phyloP scores from a whole-genome alignment of 306 rosid species.

The Mucuna pruriens region DNA sequence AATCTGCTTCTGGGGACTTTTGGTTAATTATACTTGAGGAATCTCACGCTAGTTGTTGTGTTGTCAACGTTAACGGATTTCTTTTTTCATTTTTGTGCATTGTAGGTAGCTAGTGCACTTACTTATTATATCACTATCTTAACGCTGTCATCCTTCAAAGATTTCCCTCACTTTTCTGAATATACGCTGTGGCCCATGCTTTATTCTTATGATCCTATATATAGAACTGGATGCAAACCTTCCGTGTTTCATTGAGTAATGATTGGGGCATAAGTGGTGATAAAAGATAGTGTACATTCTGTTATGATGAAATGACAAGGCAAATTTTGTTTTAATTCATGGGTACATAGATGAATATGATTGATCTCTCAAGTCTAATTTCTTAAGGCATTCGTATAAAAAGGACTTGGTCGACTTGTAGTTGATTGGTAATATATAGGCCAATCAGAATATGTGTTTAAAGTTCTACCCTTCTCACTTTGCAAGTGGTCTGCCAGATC shows the following conservation, averaged over 20 bases:
- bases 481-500: background rate
- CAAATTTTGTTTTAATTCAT: background rate
- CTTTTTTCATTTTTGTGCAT: conserved; percentile 15
- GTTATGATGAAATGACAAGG: conserved; percentile 17
- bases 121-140: background rate
- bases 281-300: conserved; percentile 4
- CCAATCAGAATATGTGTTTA: background rate
- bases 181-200: background rate
- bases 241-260: conserved; percentile 22
- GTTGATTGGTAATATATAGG: conserved; percentile 1
- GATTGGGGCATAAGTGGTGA: conserved; percentile 29
- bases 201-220: conserved; percentile 25
- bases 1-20: background rate
- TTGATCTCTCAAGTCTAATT: conserved; percentile 24
- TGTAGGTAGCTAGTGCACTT: conserved; percentile 29
- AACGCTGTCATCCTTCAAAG: background rate
- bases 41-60: conserved; percentile 36
- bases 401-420: conserved; percentile 16
- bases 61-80: conserved; percentile 36
- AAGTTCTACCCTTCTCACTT: conserved; percentile 26
- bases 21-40: conserved; percentile 33
- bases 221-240: conserved; percentile 18
- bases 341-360: conserved; percentile 5
- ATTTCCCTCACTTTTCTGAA: background rate
- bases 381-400: background rate